Evolutionary conservation across 2,329 filamentous ascomycete species (phyloP).

Genomic region (Rhytidhysteron rufulum): DNA sequence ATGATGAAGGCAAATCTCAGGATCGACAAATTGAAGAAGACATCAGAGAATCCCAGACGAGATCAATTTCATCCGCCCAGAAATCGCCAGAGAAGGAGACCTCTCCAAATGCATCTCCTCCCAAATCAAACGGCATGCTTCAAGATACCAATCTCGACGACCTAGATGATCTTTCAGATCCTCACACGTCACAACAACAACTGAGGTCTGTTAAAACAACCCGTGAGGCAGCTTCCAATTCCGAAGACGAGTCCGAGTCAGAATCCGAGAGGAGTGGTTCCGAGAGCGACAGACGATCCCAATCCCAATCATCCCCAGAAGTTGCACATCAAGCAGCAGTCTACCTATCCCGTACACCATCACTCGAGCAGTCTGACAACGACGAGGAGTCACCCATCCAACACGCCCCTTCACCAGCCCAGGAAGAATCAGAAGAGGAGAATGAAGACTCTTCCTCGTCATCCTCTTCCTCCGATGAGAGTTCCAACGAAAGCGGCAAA

Average conservation of each 20-base stretch:
- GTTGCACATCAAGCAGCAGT: neutral
- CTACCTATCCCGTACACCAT: neutral
- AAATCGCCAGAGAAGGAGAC: too few species aligned
- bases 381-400: neutral
- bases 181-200: too few species aligned
- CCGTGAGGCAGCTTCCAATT: too few species aligned
- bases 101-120: too few species aligned
- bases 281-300: neutral
- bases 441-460: too few species aligned
- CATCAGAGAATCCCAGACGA: neutral
- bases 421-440: neutral
- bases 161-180: neutral
- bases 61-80: neutral
- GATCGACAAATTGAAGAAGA: neutral
- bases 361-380: neutral
- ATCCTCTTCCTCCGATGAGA: too few species aligned
- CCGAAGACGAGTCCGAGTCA: neutral
- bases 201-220: too few species aligned
- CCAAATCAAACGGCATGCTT: neutral
- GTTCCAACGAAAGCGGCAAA: too few species aligned
- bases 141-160: neutral
- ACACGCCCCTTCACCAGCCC: neutral
- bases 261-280: neutral
- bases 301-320: neutral
- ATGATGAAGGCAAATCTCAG: too few species aligned